phyloP scores from a whole-genome alignment of 2,329 filamentous ascomycete genomes.

The Celoporthe dispersa region DNA sequence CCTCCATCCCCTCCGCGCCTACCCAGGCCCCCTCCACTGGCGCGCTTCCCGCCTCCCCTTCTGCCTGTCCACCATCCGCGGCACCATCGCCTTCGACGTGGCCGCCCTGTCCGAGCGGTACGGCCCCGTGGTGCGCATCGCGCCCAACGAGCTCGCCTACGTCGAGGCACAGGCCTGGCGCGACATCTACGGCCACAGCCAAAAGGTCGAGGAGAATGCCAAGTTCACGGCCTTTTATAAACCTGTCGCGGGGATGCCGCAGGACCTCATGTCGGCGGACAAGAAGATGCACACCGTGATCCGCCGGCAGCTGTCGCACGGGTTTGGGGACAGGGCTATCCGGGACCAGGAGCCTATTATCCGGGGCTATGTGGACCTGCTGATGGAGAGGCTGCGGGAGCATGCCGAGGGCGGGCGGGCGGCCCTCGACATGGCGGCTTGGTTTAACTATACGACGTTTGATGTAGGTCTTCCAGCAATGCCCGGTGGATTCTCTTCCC shows the following conservation, averaged over 20 bases:
- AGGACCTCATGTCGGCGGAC: conserved; percentile 22
- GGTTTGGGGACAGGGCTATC: conserved; percentile 32
- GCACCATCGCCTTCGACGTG: conserved; percentile 66
- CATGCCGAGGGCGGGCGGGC: conserved; percentile 20
- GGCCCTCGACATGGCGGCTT: conserved; percentile 32
- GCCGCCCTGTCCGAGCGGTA: conserved; percentile 39
- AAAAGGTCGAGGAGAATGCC: conserved; percentile 27
- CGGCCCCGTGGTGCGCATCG: conserved; percentile 48
- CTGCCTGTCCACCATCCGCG: conserved; percentile 76
- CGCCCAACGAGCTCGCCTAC: conserved; percentile 48
- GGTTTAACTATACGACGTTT: conserved; percentile 39
- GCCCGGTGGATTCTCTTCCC: too few species aligned
- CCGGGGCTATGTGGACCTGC: conserved; percentile 25
- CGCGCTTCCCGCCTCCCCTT: conserved; percentile 33
- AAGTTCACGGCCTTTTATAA: conserved; percentile 29
- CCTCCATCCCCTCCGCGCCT: conserved; percentile 35
- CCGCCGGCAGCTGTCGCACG: conserved; percentile 30
- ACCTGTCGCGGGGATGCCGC: conserved; percentile 29
- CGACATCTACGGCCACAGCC: conserved; percentile 37
- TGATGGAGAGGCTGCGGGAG: conserved; percentile 28
- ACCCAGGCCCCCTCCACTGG: conserved; percentile 34
- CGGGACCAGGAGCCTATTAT: conserved; percentile 30
- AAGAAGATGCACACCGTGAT: conserved; percentile 27
- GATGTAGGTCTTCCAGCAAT: not conserved
- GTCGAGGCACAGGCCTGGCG: conserved; percentile 41